Base-by-base conservation (phyloP, 768 basidiomycete genomes). In the Hygrophoropsis aurantiaca region DNA sequence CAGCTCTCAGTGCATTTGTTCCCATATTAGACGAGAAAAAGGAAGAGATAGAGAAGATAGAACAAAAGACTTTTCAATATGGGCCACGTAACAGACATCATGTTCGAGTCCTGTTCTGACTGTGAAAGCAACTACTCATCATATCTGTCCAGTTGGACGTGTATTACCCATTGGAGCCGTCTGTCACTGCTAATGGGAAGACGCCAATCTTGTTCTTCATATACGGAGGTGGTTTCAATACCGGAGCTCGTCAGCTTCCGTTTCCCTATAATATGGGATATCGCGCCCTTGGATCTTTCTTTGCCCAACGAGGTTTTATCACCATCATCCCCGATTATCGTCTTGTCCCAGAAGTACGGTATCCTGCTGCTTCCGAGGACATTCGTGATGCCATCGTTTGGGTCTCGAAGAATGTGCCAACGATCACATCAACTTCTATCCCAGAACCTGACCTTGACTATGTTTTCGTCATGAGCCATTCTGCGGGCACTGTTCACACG, bases 281-380 rank as follows among this genome's bases (percentile, higher is more conserved):
- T 56, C 69, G 71, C n/a, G 76, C 74, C 48, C 54, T 86, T 7
- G 85, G 78, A 0, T 66, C 81, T 3, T 87, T 78, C 69, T 87
- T 80, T 61, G 80, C 84, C 0, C 68, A 70, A 8, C 70, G 62
- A 13, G 84, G 84, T 0, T 75, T 83, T 64, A 50, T 85, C 52
- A 78, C 78, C n/a, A 66, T 85, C 53, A 80, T 87, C 51, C 75
- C 85, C 0, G 83, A 87, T 65, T 87, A 87, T 53, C 79, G 82
- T 0, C 74, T 87, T 33, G 75, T 76, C 4, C 84, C 84, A 5
- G 57, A 74, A 24, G 74, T 74, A 46, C 68, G 60, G n/a, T 85
- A 75, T 59, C 85, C 85, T 0, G 70, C 67, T 0, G 70, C 75
- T 1, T 74, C 73, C 0, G 72, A 80, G 52, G 84, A 86, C 55